Conservation (phyloP, 2,329 filamentous ascomycete species). For the Exophiala sp. region DNA sequence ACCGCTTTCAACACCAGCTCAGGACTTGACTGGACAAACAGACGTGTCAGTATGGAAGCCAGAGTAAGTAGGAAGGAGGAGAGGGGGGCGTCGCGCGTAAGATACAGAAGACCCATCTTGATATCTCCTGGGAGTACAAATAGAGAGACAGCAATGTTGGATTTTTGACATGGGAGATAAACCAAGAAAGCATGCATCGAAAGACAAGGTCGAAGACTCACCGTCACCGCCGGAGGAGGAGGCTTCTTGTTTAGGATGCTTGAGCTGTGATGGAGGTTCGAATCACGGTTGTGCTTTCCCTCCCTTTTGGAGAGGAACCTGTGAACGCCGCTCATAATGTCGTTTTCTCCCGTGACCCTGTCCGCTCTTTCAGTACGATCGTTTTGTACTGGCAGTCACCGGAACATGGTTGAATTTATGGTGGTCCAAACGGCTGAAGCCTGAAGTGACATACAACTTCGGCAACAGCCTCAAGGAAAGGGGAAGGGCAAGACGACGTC, state of each 20-base stretch:
- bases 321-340: slow-evolving; percentile 41
- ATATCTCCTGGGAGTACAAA: slow-evolving; percentile 16
- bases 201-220: slow-evolving; percentile 10
- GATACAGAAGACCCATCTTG: slow-evolving; percentile 19
- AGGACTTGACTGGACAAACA: slow-evolving; percentile 17
- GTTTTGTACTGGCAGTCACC: background rate
- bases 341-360: background rate
- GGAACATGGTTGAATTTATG: background rate
- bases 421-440: background rate
- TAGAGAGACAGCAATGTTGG: slow-evolving; percentile 17
- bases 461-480: background rate
- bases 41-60: slow-evolving; percentile 10
- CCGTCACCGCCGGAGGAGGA: slow-evolving; percentile 2
- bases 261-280: slow-evolving; percentile 10
- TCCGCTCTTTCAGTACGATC: background rate
- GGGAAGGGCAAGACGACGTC: background rate
- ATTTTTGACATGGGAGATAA: slow-evolving; percentile 26
- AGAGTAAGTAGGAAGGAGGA: slow-evolving; percentile 5
- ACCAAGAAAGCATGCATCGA: background rate
- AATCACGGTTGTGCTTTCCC: slow-evolving; percentile 28
- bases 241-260: slow-evolving; percentile 10
- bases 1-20: slow-evolving; percentile 15
- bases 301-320: slow-evolving; percentile 41
- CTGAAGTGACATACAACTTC: background rate
- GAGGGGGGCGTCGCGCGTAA: background rate